Evolutionary conservation across 192 early-diverging fungal species (phyloP).

Genomic region (Pilobolus umbonatus): DNA sequence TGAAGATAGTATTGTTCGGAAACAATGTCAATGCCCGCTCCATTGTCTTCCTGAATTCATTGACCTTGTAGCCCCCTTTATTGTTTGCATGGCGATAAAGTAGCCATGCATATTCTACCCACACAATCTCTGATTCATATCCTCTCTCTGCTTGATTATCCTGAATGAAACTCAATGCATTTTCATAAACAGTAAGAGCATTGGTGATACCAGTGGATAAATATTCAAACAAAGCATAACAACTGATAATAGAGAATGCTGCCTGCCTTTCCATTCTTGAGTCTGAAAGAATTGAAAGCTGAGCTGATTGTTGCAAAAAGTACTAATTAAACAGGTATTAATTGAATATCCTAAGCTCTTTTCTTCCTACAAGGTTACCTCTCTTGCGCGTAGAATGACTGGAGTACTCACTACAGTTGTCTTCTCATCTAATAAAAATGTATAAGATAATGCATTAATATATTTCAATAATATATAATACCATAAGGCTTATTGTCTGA

Average conservation of each 20-base stretch:
- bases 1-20: conserved; percentile 52
- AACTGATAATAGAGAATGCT: conserved; percentile 32
- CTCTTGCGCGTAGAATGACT: conserved; percentile 35
- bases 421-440: conserved; percentile 1
- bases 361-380: no score
- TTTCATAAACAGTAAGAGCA: conserved; percentile 37
- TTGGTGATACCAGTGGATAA: conserved; percentile 31
- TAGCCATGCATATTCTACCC: conserved; percentile 35
- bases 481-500: conserved; percentile 21
- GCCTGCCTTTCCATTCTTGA: conserved; percentile 26
- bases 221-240: conserved; percentile 44
- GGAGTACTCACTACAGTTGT: conserved; percentile 16
- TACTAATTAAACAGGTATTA: no score
- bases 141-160: conserved; percentile 18
- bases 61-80: conserved; percentile 31
- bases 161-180: conserved; percentile 17
- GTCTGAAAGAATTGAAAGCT: conserved; percentile 28
- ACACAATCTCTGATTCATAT: conserved; percentile 33
- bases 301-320: conserved; percentile 37
- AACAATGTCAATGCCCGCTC: conserved; percentile 43
- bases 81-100: conserved; percentile 27
- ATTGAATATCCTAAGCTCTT: no score
- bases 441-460: not conserved
- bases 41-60: conserved; percentile 37
- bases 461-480: not conserved